Evolutionary conservation across 305 asterid genomes (phyloP).

Genomic region (Fraxinus baroniana): DNA sequence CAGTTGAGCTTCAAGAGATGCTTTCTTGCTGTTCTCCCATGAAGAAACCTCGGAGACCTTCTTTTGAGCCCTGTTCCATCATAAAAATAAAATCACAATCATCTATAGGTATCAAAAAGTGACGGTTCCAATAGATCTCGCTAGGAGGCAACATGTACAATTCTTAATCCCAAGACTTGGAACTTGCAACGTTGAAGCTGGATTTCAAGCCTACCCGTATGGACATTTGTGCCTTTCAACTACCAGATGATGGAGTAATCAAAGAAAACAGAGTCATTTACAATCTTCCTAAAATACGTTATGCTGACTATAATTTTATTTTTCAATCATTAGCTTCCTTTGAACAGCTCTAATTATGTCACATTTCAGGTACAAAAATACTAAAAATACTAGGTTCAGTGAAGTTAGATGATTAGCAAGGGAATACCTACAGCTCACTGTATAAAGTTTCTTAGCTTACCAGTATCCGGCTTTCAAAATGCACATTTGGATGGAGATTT

Average conservation of each 20-base stretch:
- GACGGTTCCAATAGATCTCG: not conserved
- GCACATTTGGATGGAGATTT: not conserved
- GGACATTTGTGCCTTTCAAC: not conserved
- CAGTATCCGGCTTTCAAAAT: not conserved
- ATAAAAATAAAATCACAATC: not conserved
- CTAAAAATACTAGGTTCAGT: not conserved
- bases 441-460: not conserved
- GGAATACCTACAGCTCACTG: not conserved
- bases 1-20: constrained; percentile 61
- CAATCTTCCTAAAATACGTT: not conserved
- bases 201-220: not conserved
- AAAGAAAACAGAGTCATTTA: not conserved
- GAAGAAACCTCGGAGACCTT: constrained; percentile 60
- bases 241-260: not conserved
- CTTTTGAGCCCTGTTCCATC: constrained; percentile 68
- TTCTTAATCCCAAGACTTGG: not conserved
- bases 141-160: not conserved
- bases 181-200: not conserved
- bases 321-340: not conserved
- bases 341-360: not conserved
- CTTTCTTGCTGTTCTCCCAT: constrained; percentile 87
- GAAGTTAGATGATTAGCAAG: not conserved
- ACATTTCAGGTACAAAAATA: not conserved
- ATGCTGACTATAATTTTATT: not conserved
- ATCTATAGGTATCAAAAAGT: not conserved